A percentile compares a stretch with the other conserved stretches of the same genome.
Evolutionary conservation across 441 rosid species (phyloP).

Genomic region (Hura crepitans): DNA sequence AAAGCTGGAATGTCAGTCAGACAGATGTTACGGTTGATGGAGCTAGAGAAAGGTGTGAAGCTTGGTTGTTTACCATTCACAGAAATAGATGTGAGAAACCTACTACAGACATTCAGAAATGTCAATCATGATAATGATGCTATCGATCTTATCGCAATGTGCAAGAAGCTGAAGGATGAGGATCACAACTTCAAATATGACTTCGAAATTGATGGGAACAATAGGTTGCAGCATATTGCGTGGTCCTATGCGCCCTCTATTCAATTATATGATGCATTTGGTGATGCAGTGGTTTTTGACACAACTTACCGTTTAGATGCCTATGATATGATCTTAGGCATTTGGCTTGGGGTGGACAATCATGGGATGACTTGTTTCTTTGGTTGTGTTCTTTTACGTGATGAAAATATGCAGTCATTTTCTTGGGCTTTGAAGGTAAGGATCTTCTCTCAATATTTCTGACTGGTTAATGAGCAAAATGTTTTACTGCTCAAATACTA

Average conservation of each 20-base stretch:
- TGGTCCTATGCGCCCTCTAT: slow-evolving; percentile 56
- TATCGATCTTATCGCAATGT: slow-evolving; percentile 53
- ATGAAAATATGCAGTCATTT: slow-evolving; percentile 55
- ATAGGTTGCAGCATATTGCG: slow-evolving; percentile 51
- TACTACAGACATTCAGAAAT: slow-evolving; percentile 52
- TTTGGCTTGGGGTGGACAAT: slow-evolving; percentile 63
- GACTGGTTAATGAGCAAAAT: background rate
- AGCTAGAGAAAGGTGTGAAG: slow-evolving; percentile 67
- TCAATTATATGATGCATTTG: slow-evolving; percentile 44
- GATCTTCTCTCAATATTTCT: slow-evolving; percentile 13
- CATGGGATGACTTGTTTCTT: slow-evolving; percentile 51
- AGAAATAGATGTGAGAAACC: slow-evolving; percentile 59
- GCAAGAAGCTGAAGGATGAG: slow-evolving; percentile 55
- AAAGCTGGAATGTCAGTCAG: slow-evolving; percentile 75
- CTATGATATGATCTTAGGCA: slow-evolving; percentile 55
- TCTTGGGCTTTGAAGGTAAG: slow-evolving; percentile 64
- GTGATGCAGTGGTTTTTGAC: slow-evolving; percentile 58
- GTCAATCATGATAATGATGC: slow-evolving; percentile 48
- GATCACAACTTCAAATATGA: slow-evolving; percentile 49
- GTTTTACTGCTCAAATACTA: background rate
- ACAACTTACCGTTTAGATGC: slow-evolving; percentile 52
- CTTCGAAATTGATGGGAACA: slow-evolving; percentile 49
- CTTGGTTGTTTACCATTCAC: slow-evolving; percentile 62
- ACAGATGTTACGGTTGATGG: slow-evolving; percentile 64
- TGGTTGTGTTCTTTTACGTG: slow-evolving; percentile 49